phyloP scores from a whole-genome alignment of 306 rosid species.

The Macrotyloma uniflorum region DNA sequence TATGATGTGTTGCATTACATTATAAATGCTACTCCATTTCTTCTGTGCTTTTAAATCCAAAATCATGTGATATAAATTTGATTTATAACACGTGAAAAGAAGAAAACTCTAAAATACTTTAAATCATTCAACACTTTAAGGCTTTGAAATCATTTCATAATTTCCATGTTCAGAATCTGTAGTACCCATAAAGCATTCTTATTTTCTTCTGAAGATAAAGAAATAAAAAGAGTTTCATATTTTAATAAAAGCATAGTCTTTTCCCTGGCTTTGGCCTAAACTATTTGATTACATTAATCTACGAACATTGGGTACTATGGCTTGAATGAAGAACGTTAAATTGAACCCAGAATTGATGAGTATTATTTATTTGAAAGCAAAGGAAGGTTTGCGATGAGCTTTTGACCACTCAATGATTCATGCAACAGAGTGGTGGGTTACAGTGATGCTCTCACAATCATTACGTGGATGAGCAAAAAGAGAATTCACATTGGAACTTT shows the following conservation, averaged over 20 bases:
- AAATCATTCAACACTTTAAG: too few species aligned
- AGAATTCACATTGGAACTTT: constrained; percentile 30
- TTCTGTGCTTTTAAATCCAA: background rate
- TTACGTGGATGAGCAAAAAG: constrained; percentile 31
- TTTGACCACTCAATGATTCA: constrained; percentile 37
- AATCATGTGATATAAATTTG: background rate
- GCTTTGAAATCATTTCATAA: too few species aligned
- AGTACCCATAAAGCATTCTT: too few species aligned
- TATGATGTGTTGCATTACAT: background rate
- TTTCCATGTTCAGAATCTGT: background rate
- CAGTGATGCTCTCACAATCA: constrained; percentile 34
- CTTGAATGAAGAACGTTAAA: too few species aligned
- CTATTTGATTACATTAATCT: too few species aligned
- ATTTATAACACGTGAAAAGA: background rate
- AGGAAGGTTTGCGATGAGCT: background rate
- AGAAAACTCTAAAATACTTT: too few species aligned
- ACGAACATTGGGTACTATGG: too few species aligned
- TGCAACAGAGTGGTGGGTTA: constrained; percentile 17
- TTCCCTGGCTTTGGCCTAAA: too few species aligned
- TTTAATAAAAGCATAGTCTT: too few species aligned
- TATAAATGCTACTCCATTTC: background rate
- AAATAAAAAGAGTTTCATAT: too few species aligned
- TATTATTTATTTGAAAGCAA: background rate
- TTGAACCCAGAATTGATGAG: too few species aligned
- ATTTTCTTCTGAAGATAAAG: too few species aligned